Conservation (phyloP, 129 eudicot genomes). For the Glebionis coronaria region DNA sequence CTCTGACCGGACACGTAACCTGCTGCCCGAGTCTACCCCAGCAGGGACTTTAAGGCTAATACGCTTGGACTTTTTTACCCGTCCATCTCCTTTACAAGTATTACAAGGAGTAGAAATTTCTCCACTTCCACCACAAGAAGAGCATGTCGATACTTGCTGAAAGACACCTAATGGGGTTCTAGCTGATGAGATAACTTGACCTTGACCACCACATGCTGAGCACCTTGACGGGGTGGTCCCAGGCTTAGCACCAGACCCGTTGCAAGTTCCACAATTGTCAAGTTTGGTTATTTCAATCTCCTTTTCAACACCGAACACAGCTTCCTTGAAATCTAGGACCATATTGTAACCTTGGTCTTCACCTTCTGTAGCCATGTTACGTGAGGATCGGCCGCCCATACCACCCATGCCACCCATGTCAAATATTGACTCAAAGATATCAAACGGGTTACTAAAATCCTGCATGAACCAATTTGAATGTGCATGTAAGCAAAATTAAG, state of each 20-base stretch:
- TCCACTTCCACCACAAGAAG: constrained; percentile 72
- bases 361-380: constrained; percentile 73
- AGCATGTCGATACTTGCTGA: constrained; percentile 79
- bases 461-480: constrained; percentile 25
- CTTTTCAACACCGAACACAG: constrained; percentile 82
- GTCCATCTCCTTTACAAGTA: constrained; percentile 78
- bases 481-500: constrained; percentile 2
- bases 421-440: constrained; percentile 69
- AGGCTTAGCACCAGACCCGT: constrained; percentile 87
- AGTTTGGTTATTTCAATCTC: constrained; percentile 79
- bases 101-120: constrained; percentile 72
- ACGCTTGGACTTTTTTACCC: constrained; percentile 65
- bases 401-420: constrained; percentile 78
- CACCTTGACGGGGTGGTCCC: constrained; percentile 68
- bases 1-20: constrained; percentile 67
- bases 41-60: constrained; percentile 82
- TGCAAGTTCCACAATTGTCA: constrained; percentile 66
- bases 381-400: constrained; percentile 76
- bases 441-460: constrained; percentile 94
- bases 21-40: constrained; percentile 85
- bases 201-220: constrained; percentile 80
- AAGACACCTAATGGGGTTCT: constrained; percentile 83
- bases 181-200: constrained; percentile 76
- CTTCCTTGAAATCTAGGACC: constrained; percentile 76
- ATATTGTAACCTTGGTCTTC: constrained; percentile 80